A percentile compares a stretch with the other conserved stretches of the same genome.
phyloP scores from a whole-genome alignment of 2,329 filamentous ascomycete genomes.

The Penicillium sp. region DNA sequence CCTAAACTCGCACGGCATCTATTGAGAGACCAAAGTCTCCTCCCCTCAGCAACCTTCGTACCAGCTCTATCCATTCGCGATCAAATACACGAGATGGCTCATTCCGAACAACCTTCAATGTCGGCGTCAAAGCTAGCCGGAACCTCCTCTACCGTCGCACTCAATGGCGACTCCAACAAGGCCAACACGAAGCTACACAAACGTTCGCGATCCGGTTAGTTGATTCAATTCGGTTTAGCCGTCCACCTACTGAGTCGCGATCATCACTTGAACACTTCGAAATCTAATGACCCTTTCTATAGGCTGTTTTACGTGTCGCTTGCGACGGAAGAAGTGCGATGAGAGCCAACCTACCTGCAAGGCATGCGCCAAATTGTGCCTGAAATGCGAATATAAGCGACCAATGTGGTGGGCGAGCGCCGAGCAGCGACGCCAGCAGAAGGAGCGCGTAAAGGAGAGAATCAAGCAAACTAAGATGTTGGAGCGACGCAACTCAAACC shows the following conservation, averaged over 20 bases:
- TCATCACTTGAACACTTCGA: not conserved
- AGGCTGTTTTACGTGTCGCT: slow-evolving; percentile 65
- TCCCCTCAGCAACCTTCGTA: not conserved
- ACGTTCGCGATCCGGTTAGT: slow-evolving; percentile 80
- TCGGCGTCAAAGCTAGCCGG: not conserved
- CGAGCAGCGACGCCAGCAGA: slow-evolving; percentile 64
- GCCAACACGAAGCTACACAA: slow-evolving; percentile 66
- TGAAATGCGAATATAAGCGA: slow-evolving; percentile 92
- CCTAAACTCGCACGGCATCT: not conserved
- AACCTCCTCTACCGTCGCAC: not conserved
- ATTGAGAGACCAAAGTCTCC: not conserved
- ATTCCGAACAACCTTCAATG: not conserved
- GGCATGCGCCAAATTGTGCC: slow-evolving; percentile 66
- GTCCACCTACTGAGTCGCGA: not conserved
- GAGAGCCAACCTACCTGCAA: slow-evolving; percentile 61
- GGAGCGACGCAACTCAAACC: slow-evolving; percentile 66
- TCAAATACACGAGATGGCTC: slow-evolving; percentile 7
- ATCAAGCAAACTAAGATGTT: slow-evolving; percentile 95
- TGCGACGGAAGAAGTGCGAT: slow-evolving; percentile 67
- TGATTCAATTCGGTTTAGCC: slow-evolving; percentile 41
- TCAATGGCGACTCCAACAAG: not conserved
- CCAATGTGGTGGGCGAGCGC: slow-evolving; percentile 97
- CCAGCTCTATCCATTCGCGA: not conserved
- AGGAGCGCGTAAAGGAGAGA: slow-evolving; percentile 92
- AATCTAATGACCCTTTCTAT: not conserved